These are phyloP conservation scores for Heterobasidion annosum DNA, from an alignment of 1,284 basidiomycete species.

Conservation along the genomic window DNA sequence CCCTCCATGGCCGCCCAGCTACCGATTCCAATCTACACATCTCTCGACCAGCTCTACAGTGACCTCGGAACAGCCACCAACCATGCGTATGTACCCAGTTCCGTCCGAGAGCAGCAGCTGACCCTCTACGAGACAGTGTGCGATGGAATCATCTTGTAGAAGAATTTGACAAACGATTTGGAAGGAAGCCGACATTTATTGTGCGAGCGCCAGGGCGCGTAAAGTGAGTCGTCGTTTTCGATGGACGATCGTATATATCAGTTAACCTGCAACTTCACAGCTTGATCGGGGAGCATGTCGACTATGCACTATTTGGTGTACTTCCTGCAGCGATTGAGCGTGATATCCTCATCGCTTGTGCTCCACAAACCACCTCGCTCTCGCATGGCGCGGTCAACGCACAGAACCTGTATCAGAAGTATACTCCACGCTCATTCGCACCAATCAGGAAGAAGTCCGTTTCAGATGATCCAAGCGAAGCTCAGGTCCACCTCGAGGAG, in stretches of 20 bases:
- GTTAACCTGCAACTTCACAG: conserved; percentile 5
- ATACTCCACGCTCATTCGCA: conserved; percentile 45
- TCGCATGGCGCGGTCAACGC: conserved; percentile 37
- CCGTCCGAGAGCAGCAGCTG: background rate
- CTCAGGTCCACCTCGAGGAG: conserved; percentile 33
- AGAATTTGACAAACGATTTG: conserved; percentile 60
- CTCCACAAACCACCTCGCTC: conserved; percentile 28
- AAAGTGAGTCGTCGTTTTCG: conserved; percentile 36
- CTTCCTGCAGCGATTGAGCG: conserved; percentile 80
- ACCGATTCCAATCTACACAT: conserved; percentile 56
- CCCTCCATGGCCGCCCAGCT: conserved; percentile 46
- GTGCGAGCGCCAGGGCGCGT: conserved; percentile 80
- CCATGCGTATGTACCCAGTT: conserved; percentile 35
- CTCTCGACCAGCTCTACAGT: conserved; percentile 51
- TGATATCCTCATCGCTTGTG: conserved; percentile 79
- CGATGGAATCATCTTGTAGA: conserved; percentile 60
- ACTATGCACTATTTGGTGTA: conserved; percentile 76
- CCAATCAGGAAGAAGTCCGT: conserved; percentile 26
- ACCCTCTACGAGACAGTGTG: conserved; percentile 20
- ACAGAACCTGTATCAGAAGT: conserved; percentile 60
- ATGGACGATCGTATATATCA: background rate
- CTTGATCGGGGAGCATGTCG: conserved; percentile 75
- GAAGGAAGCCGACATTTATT: conserved; percentile 59
- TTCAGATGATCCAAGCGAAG: conserved; percentile 19
- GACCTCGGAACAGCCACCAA: conserved; percentile 46